Evolutionary conservation across 179 eudicot species (phyloP).

Genomic region (Heliamphora pulchella): DNA sequence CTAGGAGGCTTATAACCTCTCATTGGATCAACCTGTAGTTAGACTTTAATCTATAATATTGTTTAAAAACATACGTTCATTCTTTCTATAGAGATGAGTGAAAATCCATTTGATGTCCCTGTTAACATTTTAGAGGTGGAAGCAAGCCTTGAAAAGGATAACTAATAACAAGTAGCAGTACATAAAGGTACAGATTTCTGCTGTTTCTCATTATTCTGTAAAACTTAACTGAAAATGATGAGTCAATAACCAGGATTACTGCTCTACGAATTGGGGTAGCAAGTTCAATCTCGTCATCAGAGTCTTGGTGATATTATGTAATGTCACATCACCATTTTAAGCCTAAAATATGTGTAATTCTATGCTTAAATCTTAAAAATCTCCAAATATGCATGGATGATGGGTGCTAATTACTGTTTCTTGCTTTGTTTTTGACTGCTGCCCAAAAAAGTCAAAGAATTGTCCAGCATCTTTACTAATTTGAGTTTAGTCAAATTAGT

Average conservation of each 20-base stretch:
- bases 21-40: background rate
- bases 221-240: background rate
- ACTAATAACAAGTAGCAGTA: background rate
- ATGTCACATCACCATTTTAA: background rate
- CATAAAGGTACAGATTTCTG: background rate
- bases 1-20: background rate
- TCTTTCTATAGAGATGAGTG: background rate
- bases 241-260: background rate
- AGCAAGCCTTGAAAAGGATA: background rate
- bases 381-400: background rate
- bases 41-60: background rate
- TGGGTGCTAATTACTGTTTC: background rate
- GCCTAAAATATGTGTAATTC: background rate
- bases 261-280: background rate
- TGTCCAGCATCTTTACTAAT: too few relatives aligned
- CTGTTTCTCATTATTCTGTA: background rate
- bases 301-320: background rate
- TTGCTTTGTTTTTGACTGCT: slow-evolving; percentile 12
- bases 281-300: too few relatives aligned
- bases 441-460: background rate
- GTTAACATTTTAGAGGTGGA: background rate
- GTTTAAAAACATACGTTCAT: background rate
- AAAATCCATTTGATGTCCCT: background rate
- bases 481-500: too few relatives aligned
- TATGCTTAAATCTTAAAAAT: background rate